Percentiles rank a stretch among this genome's conserved stretches.
Evolutionary conservation across 179 eudicot species (phyloP).

Genomic region (Amaranthus tricolor): DNA sequence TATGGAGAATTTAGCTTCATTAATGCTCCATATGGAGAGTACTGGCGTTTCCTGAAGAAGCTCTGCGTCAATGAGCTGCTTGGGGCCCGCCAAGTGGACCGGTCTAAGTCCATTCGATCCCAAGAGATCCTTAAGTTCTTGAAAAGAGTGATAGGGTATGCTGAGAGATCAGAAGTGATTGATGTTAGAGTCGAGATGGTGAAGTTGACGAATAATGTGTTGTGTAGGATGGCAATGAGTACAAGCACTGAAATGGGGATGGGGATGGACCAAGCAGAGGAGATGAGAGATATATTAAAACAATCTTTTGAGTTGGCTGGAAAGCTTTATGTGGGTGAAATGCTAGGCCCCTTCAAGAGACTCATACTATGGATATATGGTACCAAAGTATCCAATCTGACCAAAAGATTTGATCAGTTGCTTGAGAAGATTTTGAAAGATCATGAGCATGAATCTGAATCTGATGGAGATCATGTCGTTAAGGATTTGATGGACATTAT

Average conservation of each 20-base stretch:
- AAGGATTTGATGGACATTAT: slow-evolving; percentile 37
- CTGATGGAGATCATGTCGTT: background rate
- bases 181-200: slow-evolving; percentile 25
- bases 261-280: slow-evolving; percentile 18
- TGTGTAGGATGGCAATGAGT: slow-evolving; percentile 37
- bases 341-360: slow-evolving; percentile 26
- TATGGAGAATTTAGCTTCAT: slow-evolving; percentile 22
- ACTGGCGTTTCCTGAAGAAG: slow-evolving; percentile 41
- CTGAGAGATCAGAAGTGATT: slow-evolving; percentile 9
- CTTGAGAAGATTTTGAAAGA: slow-evolving; percentile 29
- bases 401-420: slow-evolving; percentile 22
- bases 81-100: slow-evolving; percentile 23
- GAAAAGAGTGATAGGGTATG: slow-evolving; percentile 6
- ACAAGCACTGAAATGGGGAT: background rate
- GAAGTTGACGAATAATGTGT: slow-evolving; percentile 29
- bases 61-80: slow-evolving; percentile 38
- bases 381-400: slow-evolving; percentile 13
- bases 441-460: slow-evolving; percentile 20
- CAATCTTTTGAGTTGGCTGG: slow-evolving; percentile 27
- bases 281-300: slow-evolving; percentile 26
- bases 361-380: slow-evolving; percentile 29
- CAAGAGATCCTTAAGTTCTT: slow-evolving; percentile 29
- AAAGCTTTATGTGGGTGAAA: slow-evolving; percentile 27
- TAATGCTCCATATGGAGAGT: slow-evolving; percentile 27
- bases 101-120: slow-evolving; percentile 18